These are phyloP conservation scores for Vigna hirtella DNA, from an alignment of 306 rosid species.

Conservation along the genomic window DNA sequence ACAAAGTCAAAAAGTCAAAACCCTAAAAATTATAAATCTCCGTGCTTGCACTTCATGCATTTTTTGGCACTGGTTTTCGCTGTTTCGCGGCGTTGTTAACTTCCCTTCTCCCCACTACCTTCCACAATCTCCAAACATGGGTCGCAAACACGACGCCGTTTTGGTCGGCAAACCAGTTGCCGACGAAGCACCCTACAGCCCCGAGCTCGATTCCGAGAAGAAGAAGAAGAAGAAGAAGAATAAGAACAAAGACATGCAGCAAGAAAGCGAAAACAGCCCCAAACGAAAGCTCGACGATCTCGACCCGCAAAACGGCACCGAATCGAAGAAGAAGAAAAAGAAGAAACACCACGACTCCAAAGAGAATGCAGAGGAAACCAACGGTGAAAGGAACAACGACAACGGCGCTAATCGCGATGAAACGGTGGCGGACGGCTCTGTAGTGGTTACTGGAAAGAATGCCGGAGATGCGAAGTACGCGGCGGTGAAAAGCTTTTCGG, in stretches of 20 bases:
- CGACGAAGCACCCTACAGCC: conserved; percentile 37
- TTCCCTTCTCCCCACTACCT: background rate
- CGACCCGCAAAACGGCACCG: conserved; percentile 40
- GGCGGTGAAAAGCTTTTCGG: conserved; percentile 58
- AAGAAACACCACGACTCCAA: conserved; percentile 49
- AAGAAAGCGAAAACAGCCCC: conserved; percentile 48
- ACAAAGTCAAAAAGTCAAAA: conserved; percentile 43
- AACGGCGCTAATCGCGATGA: conserved; percentile 39
- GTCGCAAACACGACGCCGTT: conserved; percentile 61
- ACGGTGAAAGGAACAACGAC: background rate
- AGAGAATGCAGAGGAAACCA: conserved; percentile 39
- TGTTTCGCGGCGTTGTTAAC: conserved; percentile 7
- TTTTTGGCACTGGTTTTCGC: conserved; percentile 43
- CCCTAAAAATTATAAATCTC: conserved; percentile 57
- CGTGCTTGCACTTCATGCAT: background rate
- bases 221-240: conserved; percentile 57
- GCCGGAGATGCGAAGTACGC: conserved; percentile 59
- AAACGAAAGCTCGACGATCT: conserved; percentile 62
- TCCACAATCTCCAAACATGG: conserved; percentile 58
- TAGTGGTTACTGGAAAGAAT: conserved; percentile 75
- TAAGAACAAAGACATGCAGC: conserved; percentile 47
- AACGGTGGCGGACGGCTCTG: conserved; percentile 50
- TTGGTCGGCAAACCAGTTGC: conserved; percentile 50
- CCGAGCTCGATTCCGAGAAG: conserved; percentile 53
- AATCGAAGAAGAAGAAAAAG: conserved; percentile 56